A percentile compares a stretch with the other conserved stretches of the same genome.
Evolutionary conservation across 2,329 filamentous ascomycete species (phyloP).

Genomic region (Tolypocladium tropicale): DNA sequence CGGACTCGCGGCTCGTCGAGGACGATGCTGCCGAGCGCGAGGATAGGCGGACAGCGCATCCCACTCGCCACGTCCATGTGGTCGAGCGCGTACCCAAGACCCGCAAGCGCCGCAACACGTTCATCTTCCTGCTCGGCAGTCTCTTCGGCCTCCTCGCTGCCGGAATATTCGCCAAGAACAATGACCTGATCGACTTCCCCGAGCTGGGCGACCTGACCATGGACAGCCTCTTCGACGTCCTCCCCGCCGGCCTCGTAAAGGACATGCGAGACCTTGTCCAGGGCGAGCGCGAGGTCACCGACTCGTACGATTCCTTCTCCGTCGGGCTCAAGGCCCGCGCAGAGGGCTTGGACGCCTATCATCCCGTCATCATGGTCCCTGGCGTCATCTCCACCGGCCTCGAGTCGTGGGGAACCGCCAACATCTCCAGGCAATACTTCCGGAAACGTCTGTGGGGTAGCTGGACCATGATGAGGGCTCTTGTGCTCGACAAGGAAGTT

Average conservation of each 20-base stretch:
- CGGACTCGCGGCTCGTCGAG: conserved; percentile 11
- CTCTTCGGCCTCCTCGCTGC: conserved; percentile 85
- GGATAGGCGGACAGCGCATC: conserved; percentile 14
- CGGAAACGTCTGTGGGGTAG: conserved; percentile 92
- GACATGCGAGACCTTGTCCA: conserved; percentile 82
- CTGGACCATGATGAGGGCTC: conserved; percentile 96
- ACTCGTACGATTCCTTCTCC: conserved; percentile 88
- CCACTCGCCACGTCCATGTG: conserved; percentile 28
- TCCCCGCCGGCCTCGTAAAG: conserved; percentile 75
- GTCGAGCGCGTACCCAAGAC: conserved; percentile 35
- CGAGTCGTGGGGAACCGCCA: conserved; percentile 91
- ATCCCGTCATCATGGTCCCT: conserved; percentile 93
- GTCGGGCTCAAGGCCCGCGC: conserved; percentile 74
- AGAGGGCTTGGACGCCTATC: conserved; percentile 71
- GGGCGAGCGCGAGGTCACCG: conserved; percentile 70
- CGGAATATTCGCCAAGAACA: conserved; percentile 79
- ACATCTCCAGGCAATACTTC: conserved; percentile 80
- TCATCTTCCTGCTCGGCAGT: conserved; percentile 81
- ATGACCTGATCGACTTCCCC: conserved; percentile 77
- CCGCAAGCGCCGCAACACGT: conserved; percentile 64
- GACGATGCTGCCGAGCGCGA: conserved; percentile 15
- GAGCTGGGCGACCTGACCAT: conserved; percentile 65
- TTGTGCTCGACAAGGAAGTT: conserved; percentile 83
- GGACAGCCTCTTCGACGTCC: conserved; percentile 75
- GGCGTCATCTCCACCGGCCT: conserved; percentile 96